Percentiles rank a stretch among this genome's conserved stretches.
phyloP scores from a whole-genome alignment of 371 early-diverging fungal genomes.

The Choanephora cucurbitarum region DNA sequence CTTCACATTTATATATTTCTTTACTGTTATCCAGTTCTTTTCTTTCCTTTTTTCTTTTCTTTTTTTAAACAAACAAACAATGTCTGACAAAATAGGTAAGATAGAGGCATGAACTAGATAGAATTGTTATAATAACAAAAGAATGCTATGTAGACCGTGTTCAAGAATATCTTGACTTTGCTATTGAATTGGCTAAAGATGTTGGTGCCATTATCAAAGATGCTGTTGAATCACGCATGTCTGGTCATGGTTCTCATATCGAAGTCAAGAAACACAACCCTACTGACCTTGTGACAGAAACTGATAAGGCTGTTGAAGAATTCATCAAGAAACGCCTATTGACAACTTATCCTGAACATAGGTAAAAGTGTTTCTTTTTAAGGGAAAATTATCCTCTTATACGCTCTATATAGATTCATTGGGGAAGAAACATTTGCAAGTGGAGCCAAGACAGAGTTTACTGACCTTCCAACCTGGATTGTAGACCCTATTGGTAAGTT shows the following conservation, averaged over 20 bases:
- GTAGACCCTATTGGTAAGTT: constrained; percentile 83
- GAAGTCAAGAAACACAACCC: constrained; percentile 64
- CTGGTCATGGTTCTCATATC: constrained; percentile 45
- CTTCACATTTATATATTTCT: neutral
- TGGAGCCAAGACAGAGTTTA: constrained; percentile 63
- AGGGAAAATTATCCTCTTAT: neutral
- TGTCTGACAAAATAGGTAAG: constrained; percentile 13
- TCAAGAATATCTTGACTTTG: constrained; percentile 54
- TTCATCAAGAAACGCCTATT: constrained; percentile 63
- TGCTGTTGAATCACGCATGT: constrained; percentile 56
- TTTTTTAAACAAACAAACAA: neutral
- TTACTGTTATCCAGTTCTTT: too few species aligned
- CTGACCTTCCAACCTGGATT: constrained; percentile 86
- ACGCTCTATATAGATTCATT: constrained; percentile 59
- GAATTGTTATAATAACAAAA: neutral
- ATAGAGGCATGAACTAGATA: too few species aligned
- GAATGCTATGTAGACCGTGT: constrained; percentile 15
- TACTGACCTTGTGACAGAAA: constrained; percentile 84
- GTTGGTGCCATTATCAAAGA: constrained; percentile 65
- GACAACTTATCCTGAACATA: constrained; percentile 64
- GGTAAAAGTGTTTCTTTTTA: constrained; percentile 35
- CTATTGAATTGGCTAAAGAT: constrained; percentile 58
- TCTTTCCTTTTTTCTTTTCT: neutral
- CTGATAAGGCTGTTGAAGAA: constrained; percentile 81
- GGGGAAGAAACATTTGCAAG: constrained; percentile 82